Base-by-base conservation (phyloP, 139 green algal genomes). In the Volvox reticuliferus region DNA sequence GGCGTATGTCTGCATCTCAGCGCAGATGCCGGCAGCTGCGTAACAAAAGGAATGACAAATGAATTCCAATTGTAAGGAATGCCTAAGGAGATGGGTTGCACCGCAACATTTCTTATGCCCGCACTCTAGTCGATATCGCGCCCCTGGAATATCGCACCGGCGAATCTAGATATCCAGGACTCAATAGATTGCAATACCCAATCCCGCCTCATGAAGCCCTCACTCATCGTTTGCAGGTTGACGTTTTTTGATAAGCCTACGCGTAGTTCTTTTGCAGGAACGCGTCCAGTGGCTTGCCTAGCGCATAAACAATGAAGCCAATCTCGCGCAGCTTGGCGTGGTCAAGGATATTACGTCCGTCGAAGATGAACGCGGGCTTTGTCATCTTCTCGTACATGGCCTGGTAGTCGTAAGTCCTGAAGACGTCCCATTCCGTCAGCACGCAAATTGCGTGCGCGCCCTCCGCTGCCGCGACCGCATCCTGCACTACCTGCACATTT, bases 341-440 rank as follows among this genome's bases (percentile, higher is more conserved):
- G 93, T 99, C 95, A 71, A 99, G 91, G 81, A 99, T 97, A 94
- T 99, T 99, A 87, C 98, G 96, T 37, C 98, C 98, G 87, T 99
- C 98, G 93, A 99, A 99, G 33, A 99, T 87, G 88, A 99, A 99
- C 1, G 98, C 98, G 28, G 98, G 98, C 96, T 99, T 99, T 69
- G 30, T 94, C 98, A 99, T 99, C 81, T 79, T 93, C 55, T 95
- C 93, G 87, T 98, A 99, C 20, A 99, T 93, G 50, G 94, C 92
- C 78, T 92, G 33, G 89, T 94, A 97, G 92, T 98, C 96, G 50
- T 96, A 97, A 14, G 96, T 96, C 61, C 99, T 99, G 96, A 99
- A 99, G 93, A 98, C 95, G 88, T 99, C 98, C 98, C 98, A 99
- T 95, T 99, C 98, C 19, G 98, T 99, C 71, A 99, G 94, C 12